Percentiles rank a stretch among this genome's conserved stretches.
Conservation (phyloP, 495 filamentous ascomycete genomes). For the Rhypophila decipiens region DNA sequence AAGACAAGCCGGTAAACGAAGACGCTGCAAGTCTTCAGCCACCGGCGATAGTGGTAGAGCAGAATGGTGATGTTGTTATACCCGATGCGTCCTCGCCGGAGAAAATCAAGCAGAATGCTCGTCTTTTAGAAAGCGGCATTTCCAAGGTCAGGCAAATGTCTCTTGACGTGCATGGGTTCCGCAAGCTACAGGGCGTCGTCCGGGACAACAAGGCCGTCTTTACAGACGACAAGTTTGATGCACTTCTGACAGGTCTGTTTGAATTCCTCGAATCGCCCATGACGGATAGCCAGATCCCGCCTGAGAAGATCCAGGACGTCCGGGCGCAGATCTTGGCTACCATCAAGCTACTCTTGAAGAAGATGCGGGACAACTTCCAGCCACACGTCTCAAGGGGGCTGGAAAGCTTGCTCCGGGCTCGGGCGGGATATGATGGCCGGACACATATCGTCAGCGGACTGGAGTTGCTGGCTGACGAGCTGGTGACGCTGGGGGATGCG, state of each 20-base stretch:
- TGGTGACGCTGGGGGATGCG: constrained; percentile 45
- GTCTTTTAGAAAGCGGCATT: constrained; percentile 70
- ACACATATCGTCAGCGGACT: constrained; percentile 48
- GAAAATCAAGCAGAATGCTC: constrained; percentile 45
- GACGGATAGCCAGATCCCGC: constrained; percentile 30
- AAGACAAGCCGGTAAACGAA: constrained; percentile 47
- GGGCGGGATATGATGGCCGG: constrained; percentile 52
- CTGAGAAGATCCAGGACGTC: constrained; percentile 61
- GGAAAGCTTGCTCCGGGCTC: constrained; percentile 59
- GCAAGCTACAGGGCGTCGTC: constrained; percentile 77
- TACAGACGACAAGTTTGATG: constrained; percentile 60
- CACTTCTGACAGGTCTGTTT: constrained; percentile 66
- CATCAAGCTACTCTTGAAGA: constrained; percentile 67
- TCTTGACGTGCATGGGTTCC: constrained; percentile 82
- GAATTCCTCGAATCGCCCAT: constrained; percentile 62
- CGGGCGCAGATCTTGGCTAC: constrained; percentile 80
- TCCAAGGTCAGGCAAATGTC: constrained; percentile 60
- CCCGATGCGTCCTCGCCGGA: constrained; percentile 33
- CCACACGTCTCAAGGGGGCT: constrained; percentile 60
- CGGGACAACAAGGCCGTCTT: constrained; percentile 56
- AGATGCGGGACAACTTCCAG: constrained; percentile 57
- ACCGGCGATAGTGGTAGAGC: constrained; percentile 2
- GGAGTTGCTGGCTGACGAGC: constrained; percentile 46
- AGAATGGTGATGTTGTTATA: constrained; percentile 10
- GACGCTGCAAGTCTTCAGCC: constrained; percentile 38